These are phyloP conservation scores for Coemansia sp. DNA, from an alignment of 192 early-diverging fungal genomes.

Conservation along the genomic window DNA sequence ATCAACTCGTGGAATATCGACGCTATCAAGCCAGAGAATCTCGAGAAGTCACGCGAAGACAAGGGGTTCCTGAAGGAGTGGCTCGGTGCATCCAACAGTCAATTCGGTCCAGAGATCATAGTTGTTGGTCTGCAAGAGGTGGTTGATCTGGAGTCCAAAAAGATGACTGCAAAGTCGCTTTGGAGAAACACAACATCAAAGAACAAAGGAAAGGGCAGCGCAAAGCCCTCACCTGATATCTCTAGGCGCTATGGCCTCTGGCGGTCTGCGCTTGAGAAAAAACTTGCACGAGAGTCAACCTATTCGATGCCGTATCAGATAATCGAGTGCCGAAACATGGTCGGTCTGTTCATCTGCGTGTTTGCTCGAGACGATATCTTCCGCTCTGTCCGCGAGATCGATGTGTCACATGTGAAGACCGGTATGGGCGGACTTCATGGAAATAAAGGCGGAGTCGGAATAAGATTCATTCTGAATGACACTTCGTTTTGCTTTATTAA, in stretches of 20 bases:
- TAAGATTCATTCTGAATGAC: constrained; percentile 80
- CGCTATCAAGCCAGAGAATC: constrained; percentile 78
- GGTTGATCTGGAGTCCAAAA: constrained; percentile 83
- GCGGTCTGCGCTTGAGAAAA: constrained; percentile 71
- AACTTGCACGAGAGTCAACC: constrained; percentile 55
- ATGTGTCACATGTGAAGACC: constrained; percentile 83
- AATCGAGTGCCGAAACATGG: constrained; percentile 76
- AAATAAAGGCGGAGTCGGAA: constrained; percentile 91
- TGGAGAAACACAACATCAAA: constrained; percentile 43
- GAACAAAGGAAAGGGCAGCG: constrained; percentile 15
- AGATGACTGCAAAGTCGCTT: constrained; percentile 67
- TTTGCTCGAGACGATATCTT: constrained; percentile 69
- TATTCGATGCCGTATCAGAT: constrained; percentile 60
- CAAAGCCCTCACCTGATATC: constrained; percentile 27
- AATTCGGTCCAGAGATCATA: constrained; percentile 70
- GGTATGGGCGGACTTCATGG: constrained; percentile 85
- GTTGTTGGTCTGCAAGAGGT: constrained; percentile 96
- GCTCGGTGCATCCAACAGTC: constrained; percentile 47
- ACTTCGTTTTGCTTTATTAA: constrained; percentile 87
- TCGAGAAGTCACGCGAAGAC: constrained; percentile 58
- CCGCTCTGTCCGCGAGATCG: constrained; percentile 58
- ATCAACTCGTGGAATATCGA: constrained; percentile 95
- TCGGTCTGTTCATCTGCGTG: constrained; percentile 88
- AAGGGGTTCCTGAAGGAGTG: constrained; percentile 34
- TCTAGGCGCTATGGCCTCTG: constrained; percentile 77